These are phyloP conservation scores for Yamadazyma phyllophila DNA, from an alignment of 805 yeast genomes.

Conservation along the genomic window DNA sequence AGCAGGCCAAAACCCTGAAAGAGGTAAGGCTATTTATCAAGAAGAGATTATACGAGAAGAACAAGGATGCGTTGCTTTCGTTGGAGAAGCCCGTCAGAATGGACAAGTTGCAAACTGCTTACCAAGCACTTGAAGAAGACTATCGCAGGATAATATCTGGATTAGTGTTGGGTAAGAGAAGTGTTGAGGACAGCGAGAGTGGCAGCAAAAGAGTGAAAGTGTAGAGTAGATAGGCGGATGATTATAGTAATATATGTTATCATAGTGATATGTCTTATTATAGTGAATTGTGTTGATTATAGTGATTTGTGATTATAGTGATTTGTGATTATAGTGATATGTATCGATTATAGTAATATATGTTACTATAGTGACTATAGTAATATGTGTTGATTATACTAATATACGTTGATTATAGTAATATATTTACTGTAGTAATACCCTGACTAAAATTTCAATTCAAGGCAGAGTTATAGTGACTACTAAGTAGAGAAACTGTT, in stretches of 20 bases:
- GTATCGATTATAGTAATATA: too few relatives aligned
- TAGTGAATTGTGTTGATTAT: neutral
- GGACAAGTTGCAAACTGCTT: conserved; percentile 76
- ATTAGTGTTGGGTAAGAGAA: conserved; percentile 13
- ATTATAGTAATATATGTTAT: too few relatives aligned
- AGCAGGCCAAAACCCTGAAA: conserved; percentile 27
- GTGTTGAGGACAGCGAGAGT: neutral
- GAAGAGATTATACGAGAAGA: conserved; percentile 70
- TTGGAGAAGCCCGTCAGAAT: conserved; percentile 61
- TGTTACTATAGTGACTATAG: too few relatives aligned
- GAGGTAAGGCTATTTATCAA: conserved; percentile 64
- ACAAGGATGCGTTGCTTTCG: conserved; percentile 71
- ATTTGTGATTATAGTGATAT: too few relatives aligned
- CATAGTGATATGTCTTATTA: too few relatives aligned
- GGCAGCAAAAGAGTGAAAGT: conserved; percentile 6
- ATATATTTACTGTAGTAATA: too few relatives aligned
- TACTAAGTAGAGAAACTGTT: too few relatives aligned
- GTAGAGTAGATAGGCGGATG: conserved; percentile 2
- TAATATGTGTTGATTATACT: too few relatives aligned
- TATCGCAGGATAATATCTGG: conserved; percentile 57
- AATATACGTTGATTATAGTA: too few relatives aligned
- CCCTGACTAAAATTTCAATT: too few relatives aligned
- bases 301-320: too few relatives aligned
- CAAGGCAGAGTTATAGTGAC: too few relatives aligned
- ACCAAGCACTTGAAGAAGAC: conserved; percentile 64